Percentiles rank a stretch among this genome's conserved stretches.
Conservation (phyloP, 2,329 filamentous ascomycete genomes). For the Simplicillium sp. region DNA sequence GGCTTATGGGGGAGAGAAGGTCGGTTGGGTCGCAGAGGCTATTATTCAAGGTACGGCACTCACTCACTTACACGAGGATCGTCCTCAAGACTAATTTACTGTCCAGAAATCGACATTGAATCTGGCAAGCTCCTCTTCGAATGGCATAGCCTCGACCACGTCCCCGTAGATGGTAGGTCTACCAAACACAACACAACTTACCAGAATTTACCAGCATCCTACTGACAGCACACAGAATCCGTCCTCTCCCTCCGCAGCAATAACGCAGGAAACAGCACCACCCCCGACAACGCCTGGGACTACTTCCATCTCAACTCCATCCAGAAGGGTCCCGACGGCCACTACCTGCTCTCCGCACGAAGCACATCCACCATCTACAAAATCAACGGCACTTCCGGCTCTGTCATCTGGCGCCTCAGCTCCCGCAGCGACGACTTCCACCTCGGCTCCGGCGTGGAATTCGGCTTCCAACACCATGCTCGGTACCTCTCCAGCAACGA, state of each 20-base stretch:
- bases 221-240: constrained; percentile 22
- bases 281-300: constrained; percentile 27
- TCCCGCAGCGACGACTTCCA: constrained; percentile 33
- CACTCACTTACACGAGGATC: no score
- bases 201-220: no score
- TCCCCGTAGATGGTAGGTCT: constrained; percentile 13
- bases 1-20: constrained; percentile 31
- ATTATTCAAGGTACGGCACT: constrained; percentile 40
- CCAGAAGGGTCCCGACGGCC: constrained; percentile 18
- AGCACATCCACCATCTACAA: constrained; percentile 36
- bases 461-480: constrained; percentile 45
- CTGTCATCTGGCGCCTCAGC: constrained; percentile 43
- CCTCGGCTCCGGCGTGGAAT: constrained; percentile 24
- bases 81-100: no score
- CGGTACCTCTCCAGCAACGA: constrained; percentile 28
- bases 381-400: constrained; percentile 35
- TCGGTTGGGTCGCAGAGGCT: constrained; percentile 46
- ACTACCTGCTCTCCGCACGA: constrained; percentile 45
- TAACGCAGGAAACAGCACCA: no score
- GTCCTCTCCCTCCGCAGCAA: constrained; percentile 34
- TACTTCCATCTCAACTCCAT: constrained; percentile 5
- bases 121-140: constrained; percentile 39
- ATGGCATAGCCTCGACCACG: constrained; percentile 24
- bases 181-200: no score
- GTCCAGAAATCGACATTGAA: constrained; percentile 37